Percentiles rank a stretch among this genome's conserved stretches.
phyloP scores from a whole-genome alignment of 495 filamentous ascomycete genomes.

The Hypoxylon perforatum region DNA sequence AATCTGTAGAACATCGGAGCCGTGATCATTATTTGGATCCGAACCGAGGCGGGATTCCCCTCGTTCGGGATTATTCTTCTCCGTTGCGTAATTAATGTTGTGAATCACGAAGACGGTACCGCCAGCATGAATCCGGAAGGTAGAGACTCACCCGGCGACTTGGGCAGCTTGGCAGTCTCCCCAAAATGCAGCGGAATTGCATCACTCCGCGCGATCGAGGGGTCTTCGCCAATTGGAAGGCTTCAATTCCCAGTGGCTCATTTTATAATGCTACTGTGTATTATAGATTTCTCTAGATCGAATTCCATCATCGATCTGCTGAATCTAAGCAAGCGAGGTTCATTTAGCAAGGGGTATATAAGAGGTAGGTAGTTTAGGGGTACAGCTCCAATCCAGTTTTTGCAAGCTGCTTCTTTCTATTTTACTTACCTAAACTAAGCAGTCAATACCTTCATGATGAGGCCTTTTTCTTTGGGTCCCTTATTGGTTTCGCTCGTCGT shows the following conservation, averaged over 20 bases:
- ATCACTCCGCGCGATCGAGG: slow-evolving; percentile 3
- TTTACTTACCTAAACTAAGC: background rate
- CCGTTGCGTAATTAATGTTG: slow-evolving; percentile 18
- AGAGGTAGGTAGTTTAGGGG: background rate
- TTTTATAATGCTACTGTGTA: slow-evolving; percentile 1
- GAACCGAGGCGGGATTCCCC: slow-evolving; percentile 11
- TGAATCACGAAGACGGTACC: slow-evolving; percentile 22
- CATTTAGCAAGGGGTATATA: background rate
- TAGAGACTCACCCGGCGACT: slow-evolving; percentile 7
- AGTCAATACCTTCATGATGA: slow-evolving; percentile 3
- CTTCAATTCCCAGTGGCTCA: background rate
- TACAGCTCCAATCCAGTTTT: background rate
- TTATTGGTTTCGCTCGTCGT: slow-evolving; percentile 2
- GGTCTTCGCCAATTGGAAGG: background rate
- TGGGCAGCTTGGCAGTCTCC: slow-evolving; percentile 20
- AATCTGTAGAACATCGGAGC: no score
- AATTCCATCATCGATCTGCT: slow-evolving; percentile 1
- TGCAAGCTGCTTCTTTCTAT: background rate
- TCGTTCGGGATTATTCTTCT: background rate
- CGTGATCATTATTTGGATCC: no score
- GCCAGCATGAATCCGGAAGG: slow-evolving; percentile 31
- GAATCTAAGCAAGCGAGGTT: background rate
- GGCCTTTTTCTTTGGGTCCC: background rate
- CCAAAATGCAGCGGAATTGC: background rate
- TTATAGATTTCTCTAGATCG: background rate